A percentile compares a stretch with the other conserved stretches of the same genome.
These are phyloP conservation scores for Arthrobotrys conoides DNA, from an alignment of 2,329 filamentous ascomycete genomes.

Conservation along the genomic window DNA sequence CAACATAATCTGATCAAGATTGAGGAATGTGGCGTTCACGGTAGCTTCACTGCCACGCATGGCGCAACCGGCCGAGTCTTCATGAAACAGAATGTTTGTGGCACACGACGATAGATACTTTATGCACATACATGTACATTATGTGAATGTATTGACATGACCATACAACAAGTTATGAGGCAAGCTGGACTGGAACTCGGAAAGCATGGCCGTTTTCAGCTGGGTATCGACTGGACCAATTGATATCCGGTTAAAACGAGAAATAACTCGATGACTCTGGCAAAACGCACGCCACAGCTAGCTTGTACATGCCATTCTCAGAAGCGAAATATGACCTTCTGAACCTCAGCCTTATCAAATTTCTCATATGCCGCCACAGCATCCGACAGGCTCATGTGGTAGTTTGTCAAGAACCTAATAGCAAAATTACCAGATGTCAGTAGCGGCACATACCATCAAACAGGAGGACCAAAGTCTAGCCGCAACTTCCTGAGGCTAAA, in stretches of 20 bases:
- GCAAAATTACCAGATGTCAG: slow-evolving; percentile 23
- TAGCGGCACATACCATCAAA: not conserved
- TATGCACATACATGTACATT: slow-evolving; percentile 27
- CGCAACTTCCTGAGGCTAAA: not conserved
- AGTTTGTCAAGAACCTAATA: slow-evolving; percentile 70
- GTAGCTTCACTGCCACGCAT: slow-evolving; percentile 59
- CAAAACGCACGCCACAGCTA: slow-evolving; percentile 23
- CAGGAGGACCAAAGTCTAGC: slow-evolving; percentile 2
- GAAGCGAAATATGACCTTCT: slow-evolving; percentile 70
- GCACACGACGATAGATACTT: slow-evolving; percentile 18
- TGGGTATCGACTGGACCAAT: slow-evolving; percentile 12
- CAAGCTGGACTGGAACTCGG: slow-evolving; percentile 29
- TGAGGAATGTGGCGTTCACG: slow-evolving; percentile 54
- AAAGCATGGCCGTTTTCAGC: slow-evolving; percentile 54
- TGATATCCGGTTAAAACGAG: slow-evolving; percentile 42
- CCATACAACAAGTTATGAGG: slow-evolving; percentile 38
- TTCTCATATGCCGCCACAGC: slow-evolving; percentile 71
- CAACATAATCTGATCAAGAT: not conserved
- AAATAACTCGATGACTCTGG: slow-evolving; percentile 26
- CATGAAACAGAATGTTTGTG: slow-evolving; percentile 33
- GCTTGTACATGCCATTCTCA: slow-evolving; percentile 59
- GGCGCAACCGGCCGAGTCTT: slow-evolving; percentile 42
- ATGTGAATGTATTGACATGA: slow-evolving; percentile 24
- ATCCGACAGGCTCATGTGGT: slow-evolving; percentile 70
- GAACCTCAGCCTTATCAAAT: slow-evolving; percentile 72